Evolutionary conservation across 441 rosid species (phyloP).

Genomic region (Erodium chrysanthum): DNA sequence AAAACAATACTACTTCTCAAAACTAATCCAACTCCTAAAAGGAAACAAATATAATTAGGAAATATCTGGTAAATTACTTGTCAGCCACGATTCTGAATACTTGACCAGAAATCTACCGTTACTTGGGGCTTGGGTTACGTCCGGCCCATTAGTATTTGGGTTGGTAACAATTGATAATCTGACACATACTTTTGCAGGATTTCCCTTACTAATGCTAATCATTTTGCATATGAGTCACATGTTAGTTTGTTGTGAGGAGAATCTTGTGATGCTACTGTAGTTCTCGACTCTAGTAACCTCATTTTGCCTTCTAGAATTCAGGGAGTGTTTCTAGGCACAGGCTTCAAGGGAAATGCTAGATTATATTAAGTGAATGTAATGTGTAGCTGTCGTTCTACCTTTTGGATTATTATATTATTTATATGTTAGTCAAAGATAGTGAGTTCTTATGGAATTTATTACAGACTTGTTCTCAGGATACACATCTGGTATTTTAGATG

Average conservation of each 20-base stretch:
- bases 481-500: background rate
- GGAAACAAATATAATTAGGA: too few species aligned
- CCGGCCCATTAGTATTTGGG: too few species aligned
- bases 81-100: too few species aligned
- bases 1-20: too few species aligned
- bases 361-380: background rate
- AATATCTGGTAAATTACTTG: too few species aligned
- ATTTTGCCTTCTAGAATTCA: background rate
- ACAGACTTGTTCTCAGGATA: background rate
- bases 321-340: background rate
- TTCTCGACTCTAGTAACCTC: background rate
- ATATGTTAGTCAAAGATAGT: background rate
- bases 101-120: too few species aligned
- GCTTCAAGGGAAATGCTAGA: background rate
- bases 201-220: background rate
- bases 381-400: background rate
- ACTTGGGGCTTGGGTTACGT: too few species aligned
- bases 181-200: background rate
- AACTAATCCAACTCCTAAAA: too few species aligned
- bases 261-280: background rate
- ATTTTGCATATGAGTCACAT: background rate
- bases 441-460: background rate
- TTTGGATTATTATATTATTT: background rate
- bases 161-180: too few species aligned
- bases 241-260: background rate